Base-by-base conservation (phyloP, 75 land plant species). In the Selaginella tamariscina region DNA sequence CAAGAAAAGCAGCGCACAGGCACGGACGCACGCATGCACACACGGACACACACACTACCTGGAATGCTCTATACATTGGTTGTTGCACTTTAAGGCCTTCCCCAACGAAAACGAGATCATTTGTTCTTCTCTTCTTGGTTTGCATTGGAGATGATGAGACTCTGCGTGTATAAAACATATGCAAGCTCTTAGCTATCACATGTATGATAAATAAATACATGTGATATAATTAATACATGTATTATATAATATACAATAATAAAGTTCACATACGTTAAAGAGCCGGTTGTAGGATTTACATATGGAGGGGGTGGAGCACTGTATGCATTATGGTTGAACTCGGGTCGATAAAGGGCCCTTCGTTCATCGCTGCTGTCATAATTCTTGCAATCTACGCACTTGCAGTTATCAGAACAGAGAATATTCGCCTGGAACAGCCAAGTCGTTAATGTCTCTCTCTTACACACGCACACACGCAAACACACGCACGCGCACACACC, bases 341-440 rank as follows among this genome's bases (percentile, higher is more conserved):
- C 49, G 5, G 49, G 49, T 15, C 15, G 88, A 64, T 83, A 87
- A 13, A 94, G 80, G 21, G 98, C 91, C 65, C 82, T 81, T 66
- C 98, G 80, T 75, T 94, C 96, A 70, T 94, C 88, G 77, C 98
- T 94, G 32, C 86, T 89, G 62, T 89, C 98, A 71, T 72, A 87
- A 55, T 94, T 94, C 71, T 89, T 89, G 77, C 98, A 94, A 79
- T 90, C 98, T 32, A 87, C 65, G 76, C 98, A 94, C 80, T 87
- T 90, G 71, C 98, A 94, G 62, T 87, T 94, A 55, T 90, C 96
- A 11, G 98, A 94, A 77, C 98, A 94, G 0, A 94, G 83, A 72
- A 94, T 87, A 59, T 85, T 87, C 5, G 98, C 98, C 70, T 94
- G 98, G n/a, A n/a, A n/a, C n/a, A n/a, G n/a, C n/a, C n/a, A n/a